Base-by-base conservation (phyloP, 371 early-diverging fungal species). In the Apophysomyces ossiformis region DNA sequence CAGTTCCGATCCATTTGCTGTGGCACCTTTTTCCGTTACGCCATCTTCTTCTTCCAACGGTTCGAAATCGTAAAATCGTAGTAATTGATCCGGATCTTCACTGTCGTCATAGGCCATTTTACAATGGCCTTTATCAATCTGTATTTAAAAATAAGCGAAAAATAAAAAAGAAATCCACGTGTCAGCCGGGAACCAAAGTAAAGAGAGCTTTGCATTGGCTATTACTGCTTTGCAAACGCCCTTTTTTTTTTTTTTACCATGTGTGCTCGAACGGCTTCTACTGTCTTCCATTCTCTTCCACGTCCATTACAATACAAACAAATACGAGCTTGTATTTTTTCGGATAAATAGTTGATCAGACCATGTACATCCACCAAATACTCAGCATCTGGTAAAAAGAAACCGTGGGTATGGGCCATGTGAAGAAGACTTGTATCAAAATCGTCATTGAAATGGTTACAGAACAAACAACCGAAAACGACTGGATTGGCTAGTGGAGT, bases 341-440 rank as follows among this genome's bases (percentile, higher is more conserved):
- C 96, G 7, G 90, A 95, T 37, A 99, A 79, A 74, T 96, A 97
- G 63, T 79, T 74, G 61, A 99, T 79, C 71, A 99, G 77, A 3
- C 98, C 99, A 37, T 85, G 84, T 15, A 93, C 69, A 67, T 98
- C 95, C 4, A 87, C 89, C 37, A 99, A 74, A 69, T 91, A 96
- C 76, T 98, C 98, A 32, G 91, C 77, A 76, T 99, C 96, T 8
- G 99, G 99, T 63, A 99, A 88, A 75, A 96, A 99, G 84, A 99
- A 94, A 60, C 92, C 90, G 80, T 99, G 99, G 8, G 72, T 81
- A 44, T 76, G 71, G 6, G 87, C 81, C 99, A 99, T 99, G 79
- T 99, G 99, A n/a, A 83, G 83, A 65, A 99, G 69, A 70, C 95
- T 97, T 44, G 75, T 69, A 38, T 93, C 92, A 62, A 95, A 90